phyloP scores from a whole-genome alignment of 345 rosid species.

The Trapa bicornis region DNA sequence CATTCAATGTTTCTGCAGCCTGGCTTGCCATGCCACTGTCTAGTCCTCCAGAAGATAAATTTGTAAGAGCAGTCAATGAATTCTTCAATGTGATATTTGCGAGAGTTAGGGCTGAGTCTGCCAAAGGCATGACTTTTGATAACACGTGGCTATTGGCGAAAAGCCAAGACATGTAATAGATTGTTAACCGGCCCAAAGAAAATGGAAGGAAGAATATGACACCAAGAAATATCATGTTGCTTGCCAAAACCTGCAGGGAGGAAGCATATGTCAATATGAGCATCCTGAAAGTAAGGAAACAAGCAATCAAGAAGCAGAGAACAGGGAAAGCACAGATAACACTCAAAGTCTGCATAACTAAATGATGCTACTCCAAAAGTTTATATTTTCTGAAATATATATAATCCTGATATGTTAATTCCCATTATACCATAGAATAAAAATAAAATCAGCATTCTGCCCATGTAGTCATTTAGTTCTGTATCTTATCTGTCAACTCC shows the following conservation, averaged over 20 bases:
- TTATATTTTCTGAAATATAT: background rate
- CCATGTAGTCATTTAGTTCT: background rate
- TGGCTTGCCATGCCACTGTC: slow-evolving; percentile 44
- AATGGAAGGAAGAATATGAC: slow-evolving; percentile 89
- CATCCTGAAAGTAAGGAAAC: background rate
- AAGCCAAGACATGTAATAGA: slow-evolving; percentile 64
- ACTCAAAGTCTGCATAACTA: background rate
- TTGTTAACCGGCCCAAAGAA: slow-evolving; percentile 68
- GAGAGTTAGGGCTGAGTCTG: slow-evolving; percentile 55
- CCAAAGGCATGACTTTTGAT: slow-evolving; percentile 51
- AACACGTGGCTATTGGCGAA: slow-evolving; percentile 71
- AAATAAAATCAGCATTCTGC: background rate
- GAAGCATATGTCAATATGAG: slow-evolving; percentile 5
- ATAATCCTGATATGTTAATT: background rate
- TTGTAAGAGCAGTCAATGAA: slow-evolving; percentile 59
- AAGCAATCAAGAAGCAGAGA: background rate
- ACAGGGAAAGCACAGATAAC: background rate
- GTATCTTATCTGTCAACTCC: background rate
- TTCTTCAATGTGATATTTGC: slow-evolving; percentile 64
- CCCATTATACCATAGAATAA: background rate
- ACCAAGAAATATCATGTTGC: slow-evolving; percentile 99
- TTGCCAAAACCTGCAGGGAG: slow-evolving; percentile 75
- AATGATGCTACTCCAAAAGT: background rate
- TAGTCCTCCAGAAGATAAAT: slow-evolving; percentile 65
- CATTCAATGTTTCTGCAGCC: slow-evolving; percentile 50